A percentile compares a stretch with the other conserved stretches of the same genome.
These are phyloP conservation scores for Amphibolis antarctica DNA, from an alignment of 106 monocot species.

Conservation along the genomic window DNA sequence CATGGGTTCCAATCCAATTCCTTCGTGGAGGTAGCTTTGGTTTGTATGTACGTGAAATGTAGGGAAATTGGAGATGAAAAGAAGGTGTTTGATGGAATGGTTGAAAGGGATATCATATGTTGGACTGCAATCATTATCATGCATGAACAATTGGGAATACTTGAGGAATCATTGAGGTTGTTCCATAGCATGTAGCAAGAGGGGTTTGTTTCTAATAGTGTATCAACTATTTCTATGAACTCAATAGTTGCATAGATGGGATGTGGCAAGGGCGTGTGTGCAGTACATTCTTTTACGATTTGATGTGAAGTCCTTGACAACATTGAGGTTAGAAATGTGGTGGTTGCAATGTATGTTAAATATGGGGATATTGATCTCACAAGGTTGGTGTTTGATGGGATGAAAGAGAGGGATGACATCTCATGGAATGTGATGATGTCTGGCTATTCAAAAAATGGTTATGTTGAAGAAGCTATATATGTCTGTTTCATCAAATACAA, in stretches of 20 bases:
- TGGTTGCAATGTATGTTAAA: constrained; percentile 45
- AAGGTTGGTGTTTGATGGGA: constrained; percentile 25
- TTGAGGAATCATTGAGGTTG: constrained; percentile 5
- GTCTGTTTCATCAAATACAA: constrained; percentile 7
- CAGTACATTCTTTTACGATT: constrained; percentile 23
- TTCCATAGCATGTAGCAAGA: not conserved
- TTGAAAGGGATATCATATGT: constrained; percentile 11
- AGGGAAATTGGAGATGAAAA: constrained; percentile 5
- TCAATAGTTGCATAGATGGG: constrained; percentile 5
- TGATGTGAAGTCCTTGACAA: constrained; percentile 24
- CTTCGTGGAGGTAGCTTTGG: constrained; percentile 7
- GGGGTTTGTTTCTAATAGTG: not conserved
- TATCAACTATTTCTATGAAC: constrained; percentile 8
- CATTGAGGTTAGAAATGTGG: constrained; percentile 30
- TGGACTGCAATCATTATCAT: constrained; percentile 18
- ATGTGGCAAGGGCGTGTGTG: not conserved
- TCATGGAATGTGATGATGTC: constrained; percentile 19
- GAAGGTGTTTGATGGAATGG: constrained; percentile 20
- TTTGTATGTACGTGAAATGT: constrained; percentile 8
- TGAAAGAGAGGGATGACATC: constrained; percentile 25
- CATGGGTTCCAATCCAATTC: constrained; percentile 1
- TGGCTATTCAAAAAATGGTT: constrained; percentile 17
- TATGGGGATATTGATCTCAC: constrained; percentile 14
- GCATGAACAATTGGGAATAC: constrained; percentile 4
- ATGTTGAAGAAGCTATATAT: constrained; percentile 2